Conservation (phyloP, 495 filamentous ascomycete species). For the Penicillium mononematosum region DNA sequence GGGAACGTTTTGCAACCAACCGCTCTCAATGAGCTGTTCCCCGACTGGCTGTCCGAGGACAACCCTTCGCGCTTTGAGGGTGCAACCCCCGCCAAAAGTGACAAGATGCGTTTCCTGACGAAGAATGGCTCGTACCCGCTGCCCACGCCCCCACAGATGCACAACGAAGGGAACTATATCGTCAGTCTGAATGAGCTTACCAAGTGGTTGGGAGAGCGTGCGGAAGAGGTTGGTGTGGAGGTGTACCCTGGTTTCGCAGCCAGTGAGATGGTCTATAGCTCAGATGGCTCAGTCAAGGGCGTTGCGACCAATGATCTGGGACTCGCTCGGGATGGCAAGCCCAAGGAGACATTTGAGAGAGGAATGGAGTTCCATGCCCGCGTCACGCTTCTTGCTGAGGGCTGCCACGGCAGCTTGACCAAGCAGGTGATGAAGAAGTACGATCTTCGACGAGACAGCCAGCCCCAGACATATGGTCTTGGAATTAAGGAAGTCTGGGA, state of each 20-base stretch:
- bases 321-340: slow-evolving; percentile 72
- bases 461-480: slow-evolving; percentile 91
- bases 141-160: slow-evolving; percentile 93
- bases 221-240: slow-evolving; percentile 97
- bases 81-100: slow-evolving; percentile 75
- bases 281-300: slow-evolving; percentile 85
- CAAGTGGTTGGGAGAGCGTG: slow-evolving; percentile 92
- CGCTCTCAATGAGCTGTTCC: slow-evolving; percentile 85
- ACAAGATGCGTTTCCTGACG: slow-evolving; percentile 95
- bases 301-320: slow-evolving; percentile 97
- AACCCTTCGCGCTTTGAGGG: slow-evolving; percentile 83
- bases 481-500: slow-evolving; percentile 99
- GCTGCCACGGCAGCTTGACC: slow-evolving; percentile 92
- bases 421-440: slow-evolving; percentile 97
- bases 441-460: slow-evolving; percentile 82
- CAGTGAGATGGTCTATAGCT: slow-evolving; percentile 82
- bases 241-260: slow-evolving; percentile 96
- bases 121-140: slow-evolving; percentile 73
- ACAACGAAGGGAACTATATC: slow-evolving; percentile 98
- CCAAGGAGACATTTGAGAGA: slow-evolving; percentile 89
- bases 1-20: slow-evolving; percentile 93
- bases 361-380: slow-evolving; percentile 99
- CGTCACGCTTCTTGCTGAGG: slow-evolving; percentile 91
- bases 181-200: slow-evolving; percentile 90
- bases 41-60: slow-evolving; percentile 86